A percentile compares a stretch with the other conserved stretches of the same genome.
Evolutionary conservation across 768 basidiomycete species (phyloP).

Genomic region (Psilocybe sp.): DNA sequence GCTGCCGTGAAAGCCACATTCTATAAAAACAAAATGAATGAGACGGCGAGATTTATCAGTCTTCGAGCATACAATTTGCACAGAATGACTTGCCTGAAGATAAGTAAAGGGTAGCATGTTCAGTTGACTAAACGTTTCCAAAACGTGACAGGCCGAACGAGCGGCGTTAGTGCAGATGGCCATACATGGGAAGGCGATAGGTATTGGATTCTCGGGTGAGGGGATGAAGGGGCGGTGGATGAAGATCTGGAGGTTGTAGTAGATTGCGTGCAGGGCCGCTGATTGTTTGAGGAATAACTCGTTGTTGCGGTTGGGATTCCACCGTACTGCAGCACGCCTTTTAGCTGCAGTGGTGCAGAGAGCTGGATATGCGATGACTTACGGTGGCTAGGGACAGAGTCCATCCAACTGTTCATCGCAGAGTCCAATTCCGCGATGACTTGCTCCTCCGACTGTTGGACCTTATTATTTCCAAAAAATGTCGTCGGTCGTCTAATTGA

Average conservation of each 20-base stretch:
- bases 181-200: constrained; percentile 52
- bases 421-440: constrained; percentile 74
- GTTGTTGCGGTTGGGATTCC: constrained; percentile 38
- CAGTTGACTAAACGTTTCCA: constrained; percentile 48
- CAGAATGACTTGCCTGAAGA: constrained; percentile 29
- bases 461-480: constrained; percentile 39
- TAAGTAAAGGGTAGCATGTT: constrained; percentile 29
- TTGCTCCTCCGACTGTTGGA: constrained; percentile 54
- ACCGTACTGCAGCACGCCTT: constrained; percentile 29
- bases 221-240: constrained; percentile 83
- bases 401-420: constrained; percentile 76
- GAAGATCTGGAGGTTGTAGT: constrained; percentile 59
- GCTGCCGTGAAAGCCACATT: constrained; percentile 36
- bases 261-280: constrained; percentile 45
- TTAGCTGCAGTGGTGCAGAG: background rate
- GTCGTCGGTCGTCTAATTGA: constrained; percentile 63
- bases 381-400: constrained; percentile 61
- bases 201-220: constrained; percentile 44
- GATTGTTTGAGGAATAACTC: constrained; percentile 52
- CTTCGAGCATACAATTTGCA: background rate
- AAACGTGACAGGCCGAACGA: constrained; percentile 67
- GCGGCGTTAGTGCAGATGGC: constrained; percentile 88
- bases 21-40: constrained; percentile 18
- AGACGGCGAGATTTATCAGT: background rate
- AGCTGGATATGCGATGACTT: constrained; percentile 6